A percentile compares a stretch with the other conserved stretches of the same genome.
phyloP scores from a whole-genome alignment of 331 rosid species.

The Acacia pycnantha region DNA sequence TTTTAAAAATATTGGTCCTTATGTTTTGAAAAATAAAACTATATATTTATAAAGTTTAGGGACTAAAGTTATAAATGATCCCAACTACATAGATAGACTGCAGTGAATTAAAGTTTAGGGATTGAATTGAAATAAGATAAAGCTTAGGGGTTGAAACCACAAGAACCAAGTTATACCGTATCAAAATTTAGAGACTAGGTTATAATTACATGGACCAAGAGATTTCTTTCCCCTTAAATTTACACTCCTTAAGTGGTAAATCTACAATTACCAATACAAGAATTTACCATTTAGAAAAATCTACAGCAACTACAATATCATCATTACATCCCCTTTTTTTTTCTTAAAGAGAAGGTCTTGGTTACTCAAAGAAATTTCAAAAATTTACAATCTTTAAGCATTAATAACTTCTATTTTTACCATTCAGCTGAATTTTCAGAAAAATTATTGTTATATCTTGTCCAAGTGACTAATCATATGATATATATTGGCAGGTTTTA shows the following conservation, averaged over 20 bases:
- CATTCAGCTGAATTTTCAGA: neutral
- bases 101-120: no score
- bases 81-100: no score
- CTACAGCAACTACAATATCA: neutral
- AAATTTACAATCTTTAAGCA: neutral
- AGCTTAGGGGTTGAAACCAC: no score
- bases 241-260: neutral
- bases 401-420: neutral
- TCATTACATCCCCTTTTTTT: neutral
- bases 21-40: no score
- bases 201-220: no score
- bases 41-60: no score
- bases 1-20: no score
- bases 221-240: no score
- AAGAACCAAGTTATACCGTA: no score
- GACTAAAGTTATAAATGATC: no score
- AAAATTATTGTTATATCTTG: neutral
- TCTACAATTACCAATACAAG: neutral
- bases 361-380: neutral
- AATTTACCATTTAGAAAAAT: neutral
- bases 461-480: neutral
- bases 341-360: neutral
- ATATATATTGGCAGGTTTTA: constrained; percentile 42
- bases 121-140: no score
- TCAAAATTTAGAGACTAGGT: no score